Evolutionary conservation across 345 rosid genomes (phyloP).

Genomic region (Erodium maritimum): DNA sequence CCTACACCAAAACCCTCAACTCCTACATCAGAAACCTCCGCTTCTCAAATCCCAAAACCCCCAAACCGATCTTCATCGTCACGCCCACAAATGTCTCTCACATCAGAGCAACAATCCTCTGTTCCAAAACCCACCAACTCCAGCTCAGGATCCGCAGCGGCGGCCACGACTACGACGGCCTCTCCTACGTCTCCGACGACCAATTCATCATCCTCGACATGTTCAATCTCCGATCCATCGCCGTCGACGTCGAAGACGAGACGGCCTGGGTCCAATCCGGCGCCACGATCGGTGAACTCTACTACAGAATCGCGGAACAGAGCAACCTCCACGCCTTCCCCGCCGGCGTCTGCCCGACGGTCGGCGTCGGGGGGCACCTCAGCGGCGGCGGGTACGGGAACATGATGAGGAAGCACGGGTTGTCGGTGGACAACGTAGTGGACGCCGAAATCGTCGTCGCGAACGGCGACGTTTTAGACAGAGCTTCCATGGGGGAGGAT

Average conservation of each 20-base stretch:
- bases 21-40: conserved; percentile 15
- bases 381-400: conserved; percentile 37
- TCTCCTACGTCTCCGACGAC: conserved; percentile 20
- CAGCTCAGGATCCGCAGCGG: conserved; percentile 24
- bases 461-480: conserved; percentile 11
- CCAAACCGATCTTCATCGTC: conserved; percentile 27
- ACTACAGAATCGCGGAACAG: conserved; percentile 24
- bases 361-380: conserved; percentile 42
- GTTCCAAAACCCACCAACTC: conserved; percentile 7
- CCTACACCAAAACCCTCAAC: conserved; percentile 8
- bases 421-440: conserved; percentile 41
- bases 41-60: conserved; percentile 18
- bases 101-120: conserved; percentile 18
- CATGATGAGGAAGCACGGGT: conserved; percentile 38
- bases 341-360: conserved; percentile 43
- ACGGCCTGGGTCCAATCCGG: conserved; percentile 43
- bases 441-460: conserved; percentile 14
- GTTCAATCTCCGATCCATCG: conserved; percentile 14
- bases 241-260: conserved; percentile 10
- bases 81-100: conserved; percentile 19
- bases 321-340: conserved; percentile 35
- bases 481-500: conserved; percentile 15
- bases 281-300: conserved; percentile 44
- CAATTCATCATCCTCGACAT: conserved; percentile 25
- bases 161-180: conserved; percentile 30